Percentiles rank a stretch among this genome's conserved stretches.
phyloP scores from a whole-genome alignment of 2,329 filamentous ascomycete species.

The Rutstroemia sp. region DNA sequence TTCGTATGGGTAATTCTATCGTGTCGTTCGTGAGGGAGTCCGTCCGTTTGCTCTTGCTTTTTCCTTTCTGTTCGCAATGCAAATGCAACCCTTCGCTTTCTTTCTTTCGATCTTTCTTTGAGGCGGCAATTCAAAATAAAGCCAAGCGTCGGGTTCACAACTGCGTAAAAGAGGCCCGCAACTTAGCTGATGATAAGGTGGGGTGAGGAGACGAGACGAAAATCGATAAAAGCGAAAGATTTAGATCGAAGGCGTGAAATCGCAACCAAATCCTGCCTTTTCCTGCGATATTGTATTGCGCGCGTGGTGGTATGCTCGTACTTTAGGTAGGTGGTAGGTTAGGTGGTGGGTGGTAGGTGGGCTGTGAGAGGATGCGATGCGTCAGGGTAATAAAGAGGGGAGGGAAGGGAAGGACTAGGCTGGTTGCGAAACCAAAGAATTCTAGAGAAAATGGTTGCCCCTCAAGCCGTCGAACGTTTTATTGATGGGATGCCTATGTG shows the following conservation, averaged over 20 bases:
- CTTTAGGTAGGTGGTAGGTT: not conserved
- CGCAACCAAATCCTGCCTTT: too few relatives aligned
- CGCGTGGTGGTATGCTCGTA: too few relatives aligned
- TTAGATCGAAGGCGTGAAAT: too few relatives aligned
- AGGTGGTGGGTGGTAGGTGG: not conserved
- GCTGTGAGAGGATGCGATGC: not conserved
- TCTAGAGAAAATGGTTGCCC: not conserved
- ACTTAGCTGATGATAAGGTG: not conserved
- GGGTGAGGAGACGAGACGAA: not conserved
- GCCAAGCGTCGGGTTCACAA: constrained; percentile 5
- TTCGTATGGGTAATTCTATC: not conserved
- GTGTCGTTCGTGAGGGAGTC: not conserved
- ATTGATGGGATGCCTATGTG: too few relatives aligned
- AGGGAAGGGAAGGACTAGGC: not conserved
- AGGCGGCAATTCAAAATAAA: not conserved
- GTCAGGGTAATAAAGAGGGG: not conserved
- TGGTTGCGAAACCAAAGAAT: not conserved
- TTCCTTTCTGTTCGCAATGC: constrained; percentile 2
- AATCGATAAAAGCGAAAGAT: too few relatives aligned
- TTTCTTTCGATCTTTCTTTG: not conserved
- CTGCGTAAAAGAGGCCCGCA: not conserved
- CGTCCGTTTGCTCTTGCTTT: constrained; percentile 2
- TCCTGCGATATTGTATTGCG: too few relatives aligned
- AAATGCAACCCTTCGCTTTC: not conserved
- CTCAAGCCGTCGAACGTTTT: not conserved